Evolutionary conservation across 2,329 filamentous ascomycete genomes (phyloP), one percentile per base, ranked within the genome.

Genomic region (Ceratocystis huliohia): DNA sequence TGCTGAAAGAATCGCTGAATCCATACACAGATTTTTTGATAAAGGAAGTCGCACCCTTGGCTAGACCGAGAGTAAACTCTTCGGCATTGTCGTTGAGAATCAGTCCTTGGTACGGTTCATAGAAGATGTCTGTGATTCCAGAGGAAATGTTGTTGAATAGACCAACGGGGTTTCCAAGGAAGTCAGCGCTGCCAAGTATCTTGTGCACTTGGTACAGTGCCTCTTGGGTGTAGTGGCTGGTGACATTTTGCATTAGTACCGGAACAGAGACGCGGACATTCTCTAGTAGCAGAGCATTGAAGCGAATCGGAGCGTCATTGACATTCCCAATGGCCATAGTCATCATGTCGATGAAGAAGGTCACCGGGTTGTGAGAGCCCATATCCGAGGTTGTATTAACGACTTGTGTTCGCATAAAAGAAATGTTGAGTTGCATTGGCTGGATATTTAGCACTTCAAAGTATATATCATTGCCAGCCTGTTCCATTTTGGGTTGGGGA

Each of bases 251-350:
- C 25, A 91, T 82, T 57, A 99, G 80, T 0, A 96, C 85, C 4
- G 87, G 86, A 6, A 91, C 86, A 0, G 94, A 96, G 4, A 99
- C 88, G 33, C 94, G 86, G 57, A 94, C 92, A 72, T 99, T 99
- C 75, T 99, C 94, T 28, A 99, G 78, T 78, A 99, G 89, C 28
- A 99, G 79, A 0, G 94, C 91, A 69, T 97, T 99, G 74, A 99
- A 85, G 61, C 91, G 87, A 65, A 99, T 86, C 0, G 94, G 95
- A 5, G 94, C 94, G 76, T 99, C 95, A 72, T 99, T 99, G 79
- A 99, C 91, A 72, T 99, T 99, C 70, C 94, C 94, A 72, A 99
- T 94, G 15, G 94, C 96, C 94, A 99, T 99, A 0, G 95, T 97
- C 80, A 99, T 86, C 70, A 97, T 90, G 73, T 99, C 97, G 75